These are phyloP conservation scores for Eucalyptus caleyi DNA, from an alignment of 345 rosid genomes.

Conservation along the genomic window DNA sequence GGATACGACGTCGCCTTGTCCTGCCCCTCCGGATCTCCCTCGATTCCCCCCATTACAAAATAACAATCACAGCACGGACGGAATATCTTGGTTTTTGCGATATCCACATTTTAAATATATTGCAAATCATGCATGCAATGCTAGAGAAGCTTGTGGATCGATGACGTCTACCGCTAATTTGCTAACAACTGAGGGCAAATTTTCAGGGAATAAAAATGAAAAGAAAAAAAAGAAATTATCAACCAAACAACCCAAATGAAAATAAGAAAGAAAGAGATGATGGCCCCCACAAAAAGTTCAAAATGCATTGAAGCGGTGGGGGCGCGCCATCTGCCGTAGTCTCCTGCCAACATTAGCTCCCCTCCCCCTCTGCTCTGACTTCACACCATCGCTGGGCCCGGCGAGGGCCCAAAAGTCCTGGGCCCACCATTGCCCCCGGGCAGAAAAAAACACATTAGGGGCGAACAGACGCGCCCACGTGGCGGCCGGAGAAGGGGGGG, in stretches of 20 bases:
- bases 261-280: background rate
- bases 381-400: background rate
- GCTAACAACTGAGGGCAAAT: background rate
- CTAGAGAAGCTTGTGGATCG: background rate
- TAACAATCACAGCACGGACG: background rate
- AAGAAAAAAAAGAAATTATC: background rate
- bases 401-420: background rate
- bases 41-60: background rate
- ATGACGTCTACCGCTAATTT: background rate
- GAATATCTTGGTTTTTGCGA: background rate
- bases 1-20: background rate
- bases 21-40: background rate
- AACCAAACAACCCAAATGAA: background rate
- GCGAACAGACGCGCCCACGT: background rate
- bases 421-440: background rate
- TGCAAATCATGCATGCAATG: background rate
- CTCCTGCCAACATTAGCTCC: background rate
- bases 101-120: background rate
- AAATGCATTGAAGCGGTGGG: background rate
- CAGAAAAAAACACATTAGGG: background rate
- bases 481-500: background rate
- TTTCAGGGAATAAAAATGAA: background rate
- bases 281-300: background rate
- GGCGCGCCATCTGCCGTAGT: background rate
- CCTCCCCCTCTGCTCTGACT: background rate